phyloP scores from a whole-genome alignment of 108 stramenopile genomes.

The Cyclotella sp. region DNA sequence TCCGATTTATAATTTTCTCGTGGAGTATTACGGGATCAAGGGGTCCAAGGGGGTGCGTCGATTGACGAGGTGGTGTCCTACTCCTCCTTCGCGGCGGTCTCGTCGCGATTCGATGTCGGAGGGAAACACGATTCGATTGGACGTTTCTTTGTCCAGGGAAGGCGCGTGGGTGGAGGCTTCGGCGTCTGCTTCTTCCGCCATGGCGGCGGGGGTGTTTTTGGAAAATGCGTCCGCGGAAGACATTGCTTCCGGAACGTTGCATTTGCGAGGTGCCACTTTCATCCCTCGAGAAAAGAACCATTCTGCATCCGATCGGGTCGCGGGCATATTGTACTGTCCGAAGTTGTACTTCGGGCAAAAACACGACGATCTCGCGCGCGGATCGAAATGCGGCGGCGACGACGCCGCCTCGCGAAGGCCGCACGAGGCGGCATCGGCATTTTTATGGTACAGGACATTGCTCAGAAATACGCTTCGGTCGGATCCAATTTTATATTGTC shows the following conservation, averaged over 20 bases:
- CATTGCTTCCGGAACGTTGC: slow-evolving; percentile 51
- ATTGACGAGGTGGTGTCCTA: slow-evolving; percentile 73
- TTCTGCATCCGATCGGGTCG: too few species aligned
- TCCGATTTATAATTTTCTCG: slow-evolving; percentile 87
- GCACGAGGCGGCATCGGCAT: slow-evolving; percentile 45
- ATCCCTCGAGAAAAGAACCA: background rate
- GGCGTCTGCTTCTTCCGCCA: slow-evolving; percentile 20
- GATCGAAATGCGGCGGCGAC: background rate
- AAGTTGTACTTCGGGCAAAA: slow-evolving; percentile 46
- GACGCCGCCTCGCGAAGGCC: background rate
- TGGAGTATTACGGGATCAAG: slow-evolving; percentile 88
- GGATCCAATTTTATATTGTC: slow-evolving; percentile 88
- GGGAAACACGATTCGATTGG: background rate
- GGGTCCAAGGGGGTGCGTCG: slow-evolving; percentile 66
- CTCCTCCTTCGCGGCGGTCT: slow-evolving; percentile 44
- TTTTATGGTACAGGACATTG: slow-evolving; percentile 79
- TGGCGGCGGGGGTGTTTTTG: slow-evolving; percentile 58
- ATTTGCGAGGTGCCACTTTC: slow-evolving; percentile 52
- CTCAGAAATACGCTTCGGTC: slow-evolving; percentile 60
- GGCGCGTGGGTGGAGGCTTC: background rate
- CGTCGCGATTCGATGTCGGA: background rate
- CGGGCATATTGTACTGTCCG: slow-evolving; percentile 68
- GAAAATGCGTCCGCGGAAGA: slow-evolving; percentile 75
- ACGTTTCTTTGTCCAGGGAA: background rate
- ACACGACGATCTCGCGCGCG: background rate